Percentiles rank a stretch among this genome's conserved stretches.
Evolutionary conservation across 1,139 yeast genomes (phyloP).

Genomic region (Yamadazyma pseudoaaseri): DNA sequence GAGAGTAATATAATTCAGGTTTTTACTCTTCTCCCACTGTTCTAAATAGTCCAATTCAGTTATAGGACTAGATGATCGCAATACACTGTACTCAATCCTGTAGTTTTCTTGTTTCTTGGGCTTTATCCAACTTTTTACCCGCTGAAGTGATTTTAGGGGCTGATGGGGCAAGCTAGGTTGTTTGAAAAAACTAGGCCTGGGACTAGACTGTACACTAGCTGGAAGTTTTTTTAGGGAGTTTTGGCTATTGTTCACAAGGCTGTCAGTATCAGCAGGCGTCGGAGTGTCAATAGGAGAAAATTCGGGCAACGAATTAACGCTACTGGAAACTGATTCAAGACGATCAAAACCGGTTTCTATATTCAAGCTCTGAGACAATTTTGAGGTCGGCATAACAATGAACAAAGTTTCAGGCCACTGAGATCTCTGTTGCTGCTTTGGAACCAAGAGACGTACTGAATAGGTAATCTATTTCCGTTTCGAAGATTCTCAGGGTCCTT

Average conservation of each 20-base stretch:
- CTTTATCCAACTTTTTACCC: slow-evolving; percentile 9
- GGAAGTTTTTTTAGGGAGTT: background rate
- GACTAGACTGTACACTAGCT: background rate
- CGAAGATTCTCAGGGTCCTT: no score
- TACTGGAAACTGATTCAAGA: slow-evolving; percentile 1
- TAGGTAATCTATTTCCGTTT: no score
- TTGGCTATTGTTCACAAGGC: background rate
- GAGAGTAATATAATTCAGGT: slow-evolving; percentile 16
- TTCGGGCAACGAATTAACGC: slow-evolving; percentile 5
- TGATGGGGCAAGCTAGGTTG: background rate
- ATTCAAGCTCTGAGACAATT: background rate
- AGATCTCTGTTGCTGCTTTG: no score
- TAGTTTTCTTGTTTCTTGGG: slow-evolving; percentile 13
- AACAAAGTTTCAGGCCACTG: no score
- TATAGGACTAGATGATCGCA: slow-evolving; percentile 17
- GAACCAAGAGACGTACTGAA: no score
- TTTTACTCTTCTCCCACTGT: slow-evolving; percentile 4
- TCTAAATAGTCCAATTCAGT: slow-evolving; percentile 17
- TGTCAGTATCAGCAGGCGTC: background rate
- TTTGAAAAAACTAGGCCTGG: background rate
- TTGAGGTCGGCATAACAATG: background rate
- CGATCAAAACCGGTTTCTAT: slow-evolving; percentile 2
- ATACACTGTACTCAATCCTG: slow-evolving; percentile 27
- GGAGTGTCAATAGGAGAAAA: slow-evolving; percentile 1
- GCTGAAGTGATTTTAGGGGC: slow-evolving; percentile 5